These are phyloP conservation scores for Kurtzmaniella quercitrusa DNA, from an alignment of 1,139 yeast species.

Conservation along the genomic window DNA sequence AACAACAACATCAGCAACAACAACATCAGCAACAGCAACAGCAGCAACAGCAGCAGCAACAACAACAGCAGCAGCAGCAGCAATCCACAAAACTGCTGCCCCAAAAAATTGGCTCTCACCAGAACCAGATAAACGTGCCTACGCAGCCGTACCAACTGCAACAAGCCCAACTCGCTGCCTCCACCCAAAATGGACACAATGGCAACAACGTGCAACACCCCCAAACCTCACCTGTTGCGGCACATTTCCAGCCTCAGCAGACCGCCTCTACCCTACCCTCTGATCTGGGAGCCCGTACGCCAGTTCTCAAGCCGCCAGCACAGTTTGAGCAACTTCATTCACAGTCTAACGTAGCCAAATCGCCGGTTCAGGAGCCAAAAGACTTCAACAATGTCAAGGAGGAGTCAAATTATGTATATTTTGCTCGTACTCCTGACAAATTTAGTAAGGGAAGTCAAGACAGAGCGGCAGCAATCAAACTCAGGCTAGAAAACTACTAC, in stretches of 20 bases:
- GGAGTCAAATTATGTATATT: conserved; percentile 52
- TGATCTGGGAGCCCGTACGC: not conserved
- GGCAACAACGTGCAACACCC: no score
- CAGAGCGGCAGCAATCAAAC: conserved; percentile 67
- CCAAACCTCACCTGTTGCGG: no score
- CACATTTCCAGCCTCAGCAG: no score
- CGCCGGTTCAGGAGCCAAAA: conserved; percentile 4
- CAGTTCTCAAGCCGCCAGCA: not conserved
- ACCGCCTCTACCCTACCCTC: not conserved
- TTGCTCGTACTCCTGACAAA: conserved; percentile 83
- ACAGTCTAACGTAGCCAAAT: not conserved
- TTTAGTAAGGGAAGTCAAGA: conserved; percentile 65
- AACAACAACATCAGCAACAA: conserved; percentile 5
- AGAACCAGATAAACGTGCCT: no score
- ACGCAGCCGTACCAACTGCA: no score
- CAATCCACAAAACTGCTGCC: no score
- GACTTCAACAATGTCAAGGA: not conserved
- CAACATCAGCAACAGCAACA: not conserved
- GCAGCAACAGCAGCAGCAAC: not conserved
- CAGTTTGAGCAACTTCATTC: not conserved
- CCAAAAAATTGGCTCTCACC: no score
- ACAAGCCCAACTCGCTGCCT: no score
- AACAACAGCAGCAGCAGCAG: not conserved
- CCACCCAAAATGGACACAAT: no score
- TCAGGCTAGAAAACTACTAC: conserved; percentile 68